phyloP scores from a whole-genome alignment of 2,329 filamentous ascomycete species.

The Samsoniella hepiali region DNA sequence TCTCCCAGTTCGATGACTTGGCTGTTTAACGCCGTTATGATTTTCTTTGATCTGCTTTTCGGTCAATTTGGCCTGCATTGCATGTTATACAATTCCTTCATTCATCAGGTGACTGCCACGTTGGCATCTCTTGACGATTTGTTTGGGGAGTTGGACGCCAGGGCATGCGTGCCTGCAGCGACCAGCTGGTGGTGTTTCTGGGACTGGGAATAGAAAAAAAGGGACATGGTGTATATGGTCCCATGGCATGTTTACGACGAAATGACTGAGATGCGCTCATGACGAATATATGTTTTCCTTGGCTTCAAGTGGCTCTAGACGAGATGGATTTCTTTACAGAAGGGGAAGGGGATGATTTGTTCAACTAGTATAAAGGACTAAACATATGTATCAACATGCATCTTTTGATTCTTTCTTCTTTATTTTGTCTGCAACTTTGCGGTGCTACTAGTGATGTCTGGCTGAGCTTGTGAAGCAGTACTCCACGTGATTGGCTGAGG shows the following conservation, averaged over 20 bases:
- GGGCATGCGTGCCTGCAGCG: constrained; percentile 21
- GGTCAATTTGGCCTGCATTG: constrained; percentile 13
- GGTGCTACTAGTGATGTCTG: background rate
- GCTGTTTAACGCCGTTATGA: constrained; percentile 29
- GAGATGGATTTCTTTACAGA: constrained; percentile 13
- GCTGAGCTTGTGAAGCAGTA: background rate
- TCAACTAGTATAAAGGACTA: constrained; percentile 13
- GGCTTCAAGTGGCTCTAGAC: constrained; percentile 14
- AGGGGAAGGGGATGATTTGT: constrained; percentile 1
- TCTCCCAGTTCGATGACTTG: constrained; percentile 42
- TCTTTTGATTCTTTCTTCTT: constrained; percentile 10
- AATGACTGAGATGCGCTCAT: constrained; percentile 28
- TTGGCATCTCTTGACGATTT: constrained; percentile 7
- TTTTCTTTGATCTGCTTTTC: constrained; percentile 17
- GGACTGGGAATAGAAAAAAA: constrained; percentile 27
- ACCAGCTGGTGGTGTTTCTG: constrained; percentile 13
- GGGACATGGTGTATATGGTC: constrained; percentile 22
- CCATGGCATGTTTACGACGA: constrained; percentile 27
- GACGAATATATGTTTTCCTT: constrained; percentile 22
- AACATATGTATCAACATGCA: constrained; percentile 19
- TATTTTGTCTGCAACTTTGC: background rate
- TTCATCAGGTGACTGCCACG: background rate
- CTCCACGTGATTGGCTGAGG: constrained; percentile 13
- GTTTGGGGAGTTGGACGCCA: constrained; percentile 2
- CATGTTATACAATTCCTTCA: constrained; percentile 5